Evolutionary conservation across 495 filamentous ascomycete genomes (phyloP).

Genomic region (Podospora didyma): DNA sequence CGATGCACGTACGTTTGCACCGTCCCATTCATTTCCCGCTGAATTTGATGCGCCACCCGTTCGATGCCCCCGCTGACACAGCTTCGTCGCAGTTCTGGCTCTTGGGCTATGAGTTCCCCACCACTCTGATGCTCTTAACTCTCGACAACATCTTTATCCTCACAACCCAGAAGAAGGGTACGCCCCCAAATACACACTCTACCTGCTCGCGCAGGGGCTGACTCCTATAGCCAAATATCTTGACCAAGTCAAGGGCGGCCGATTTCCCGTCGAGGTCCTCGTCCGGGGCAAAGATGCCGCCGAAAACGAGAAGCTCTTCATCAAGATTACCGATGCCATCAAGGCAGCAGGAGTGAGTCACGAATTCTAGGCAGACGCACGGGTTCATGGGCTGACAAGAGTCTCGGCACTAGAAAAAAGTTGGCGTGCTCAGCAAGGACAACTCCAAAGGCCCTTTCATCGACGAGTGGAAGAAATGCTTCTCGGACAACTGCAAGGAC

Average conservation of each 20-base stretch:
- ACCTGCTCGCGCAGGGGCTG: slow-evolving; percentile 8
- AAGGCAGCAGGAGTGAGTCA: slow-evolving; percentile 78
- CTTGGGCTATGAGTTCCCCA: slow-evolving; percentile 96
- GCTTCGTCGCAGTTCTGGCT: slow-evolving; percentile 86
- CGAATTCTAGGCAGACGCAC: neutral
- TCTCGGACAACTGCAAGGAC: slow-evolving; percentile 70
- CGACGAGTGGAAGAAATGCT: slow-evolving; percentile 90
- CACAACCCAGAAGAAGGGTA: slow-evolving; percentile 96
- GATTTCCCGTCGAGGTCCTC: slow-evolving; percentile 83
- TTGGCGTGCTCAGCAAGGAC: slow-evolving; percentile 83
- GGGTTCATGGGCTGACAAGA: slow-evolving; percentile 18
- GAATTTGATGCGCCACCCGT: neutral
- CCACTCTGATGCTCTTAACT: slow-evolving; percentile 88
- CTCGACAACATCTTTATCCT: slow-evolving; percentile 82
- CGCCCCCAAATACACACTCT: neutral
- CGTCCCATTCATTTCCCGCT: neutral
- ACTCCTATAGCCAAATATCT: slow-evolving; percentile 75
- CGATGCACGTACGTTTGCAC: slow-evolving; percentile 85
- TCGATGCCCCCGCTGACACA: slow-evolving; percentile 12
- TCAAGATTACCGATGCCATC: slow-evolving; percentile 77
- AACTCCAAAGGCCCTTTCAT: slow-evolving; percentile 81
- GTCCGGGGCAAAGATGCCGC: slow-evolving; percentile 86
- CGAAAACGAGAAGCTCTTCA: slow-evolving; percentile 80
- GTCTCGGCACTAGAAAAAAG: slow-evolving; percentile 63
- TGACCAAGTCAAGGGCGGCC: slow-evolving; percentile 85